Evolutionary conservation across 352 stramenopile genomes (phyloP), one percentile per base, ranked within the genome.

Genomic region (Pythium sukuiense): DNA sequence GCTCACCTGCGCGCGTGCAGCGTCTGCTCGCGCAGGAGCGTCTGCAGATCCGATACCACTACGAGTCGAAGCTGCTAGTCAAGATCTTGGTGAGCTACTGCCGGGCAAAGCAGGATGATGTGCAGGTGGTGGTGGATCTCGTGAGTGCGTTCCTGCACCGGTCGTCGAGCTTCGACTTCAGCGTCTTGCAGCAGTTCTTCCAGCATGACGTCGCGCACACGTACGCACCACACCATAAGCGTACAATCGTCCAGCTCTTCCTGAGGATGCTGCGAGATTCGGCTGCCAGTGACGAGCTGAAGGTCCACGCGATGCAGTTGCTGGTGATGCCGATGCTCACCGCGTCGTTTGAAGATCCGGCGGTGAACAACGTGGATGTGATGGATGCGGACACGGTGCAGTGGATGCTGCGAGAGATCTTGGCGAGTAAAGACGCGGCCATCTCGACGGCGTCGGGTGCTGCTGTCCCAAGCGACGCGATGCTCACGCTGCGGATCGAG

Each of bases 111-210:
- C 88, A 88, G n/a, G 85, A 96, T 27, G 95, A 99, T 67, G 89
- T 98, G 2, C 95, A 98, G 74, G 83, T 99, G 43, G 77, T 99
- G 43, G 90, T 99, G 65, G 97, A 99, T 45, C 88, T 99, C 75
- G 79, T 99, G 7, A 85, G 84, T 1, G 92, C 98, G 16, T 99
- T 98, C 64, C 59, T 98, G 45, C 91, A 99, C 58, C 94, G 87
- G 33, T 94, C 87, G 33, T 89, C 89, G 16, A 63, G 59, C 9
- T 88, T 97, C 50, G 96, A 99, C 73, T 99, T 98, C 60, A 95
- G 84, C 27, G 99, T 99, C 56, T 71, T 99, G 6, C 81, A 97
- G 55, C 61, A 81, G 0, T 98, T 97, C 63, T 97, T 91, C 60
- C 81, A 80, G 35, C 76, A 94, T 39, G 87, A 97, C 57, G 89